Conservation (phyloP, 2,329 filamentous ascomycete genomes). For the Dothideomycetes sp. region DNA sequence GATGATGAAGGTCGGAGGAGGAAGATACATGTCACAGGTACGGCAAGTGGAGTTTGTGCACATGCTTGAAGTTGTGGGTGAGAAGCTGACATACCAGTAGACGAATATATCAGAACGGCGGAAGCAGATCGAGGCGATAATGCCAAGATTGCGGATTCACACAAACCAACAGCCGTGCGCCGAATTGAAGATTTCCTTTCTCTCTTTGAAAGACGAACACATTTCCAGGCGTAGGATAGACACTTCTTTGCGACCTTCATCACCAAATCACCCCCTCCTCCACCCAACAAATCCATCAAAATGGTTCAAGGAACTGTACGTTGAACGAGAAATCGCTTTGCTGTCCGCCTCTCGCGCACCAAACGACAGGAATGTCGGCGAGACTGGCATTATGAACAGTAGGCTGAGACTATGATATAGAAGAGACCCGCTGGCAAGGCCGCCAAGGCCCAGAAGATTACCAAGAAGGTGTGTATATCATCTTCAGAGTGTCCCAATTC, state of each 20-base stretch:
- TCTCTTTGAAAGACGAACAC: neutral
- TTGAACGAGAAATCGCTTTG: conserved; percentile 74
- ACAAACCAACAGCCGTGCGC: neutral
- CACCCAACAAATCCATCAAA: conserved; percentile 36
- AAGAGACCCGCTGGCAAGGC: conserved; percentile 41
- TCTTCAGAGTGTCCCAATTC: neutral
- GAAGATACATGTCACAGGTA: too few species aligned
- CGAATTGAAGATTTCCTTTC: neutral
- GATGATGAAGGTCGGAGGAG: too few species aligned
- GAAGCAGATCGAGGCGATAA: too few species aligned
- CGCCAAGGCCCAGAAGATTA: conserved; percentile 57
- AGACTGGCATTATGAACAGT: conserved; percentile 57
- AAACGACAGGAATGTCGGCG: conserved; percentile 16
- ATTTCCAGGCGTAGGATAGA: conserved; percentile 66
- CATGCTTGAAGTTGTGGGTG: too few species aligned
- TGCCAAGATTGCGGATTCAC: neutral
- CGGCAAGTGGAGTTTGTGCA: too few species aligned
- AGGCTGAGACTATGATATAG: conserved; percentile 68
- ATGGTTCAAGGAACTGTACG: conserved; percentile 56
- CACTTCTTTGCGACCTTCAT: conserved; percentile 66
- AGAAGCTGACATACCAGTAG: too few species aligned
- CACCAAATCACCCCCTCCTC: conserved; percentile 16
- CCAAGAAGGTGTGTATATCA: conserved; percentile 60
- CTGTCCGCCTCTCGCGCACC: too few species aligned
- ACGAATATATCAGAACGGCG: too few species aligned